Percentiles rank a stretch among this genome's conserved stretches.
Conservation (phyloP, 441 rosid species). For the Erodium trifolium region DNA sequence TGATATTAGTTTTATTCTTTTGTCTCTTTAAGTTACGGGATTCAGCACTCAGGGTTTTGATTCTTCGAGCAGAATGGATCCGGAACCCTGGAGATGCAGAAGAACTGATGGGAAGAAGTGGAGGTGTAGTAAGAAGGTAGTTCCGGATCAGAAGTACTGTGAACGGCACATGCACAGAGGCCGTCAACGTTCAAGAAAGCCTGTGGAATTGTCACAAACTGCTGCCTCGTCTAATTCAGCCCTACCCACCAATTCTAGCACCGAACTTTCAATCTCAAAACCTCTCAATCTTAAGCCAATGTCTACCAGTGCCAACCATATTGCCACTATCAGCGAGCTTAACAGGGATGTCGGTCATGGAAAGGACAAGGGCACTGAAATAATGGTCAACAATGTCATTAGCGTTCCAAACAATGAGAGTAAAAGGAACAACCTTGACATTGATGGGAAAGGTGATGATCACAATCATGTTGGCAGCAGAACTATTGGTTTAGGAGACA, state of each 20-base stretch:
- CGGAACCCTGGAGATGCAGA: conserved; percentile 57
- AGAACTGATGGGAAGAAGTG: conserved; percentile 91
- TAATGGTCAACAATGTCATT: background rate
- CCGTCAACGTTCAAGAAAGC: conserved; percentile 79
- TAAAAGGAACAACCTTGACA: background rate
- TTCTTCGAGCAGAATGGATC: conserved; percentile 29
- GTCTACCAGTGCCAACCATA: conserved; percentile 18
- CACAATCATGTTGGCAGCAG: conserved; percentile 14
- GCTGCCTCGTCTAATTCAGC: conserved; percentile 18
- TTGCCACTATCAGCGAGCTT: background rate
- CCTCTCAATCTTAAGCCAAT: conserved; percentile 14
- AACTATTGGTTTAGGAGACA: conserved; percentile 14
- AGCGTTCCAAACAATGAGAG: no score
- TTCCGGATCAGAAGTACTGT: conserved; percentile 56
- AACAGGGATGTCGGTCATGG: conserved; percentile 2
- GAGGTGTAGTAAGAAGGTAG: conserved; percentile 48
- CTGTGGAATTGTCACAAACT: conserved; percentile 46
- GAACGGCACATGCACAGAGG: conserved; percentile 70
- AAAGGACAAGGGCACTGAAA: background rate
- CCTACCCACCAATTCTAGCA: conserved; percentile 8
- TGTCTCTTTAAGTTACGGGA: conserved; percentile 24
- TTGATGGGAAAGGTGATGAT: conserved; percentile 17
- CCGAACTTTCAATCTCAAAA: background rate
- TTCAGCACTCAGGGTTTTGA: conserved; percentile 18
- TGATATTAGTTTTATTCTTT: no score